Base-by-base conservation (phyloP, 208 protist species). In the Vickermania spadyakhi region DNA sequence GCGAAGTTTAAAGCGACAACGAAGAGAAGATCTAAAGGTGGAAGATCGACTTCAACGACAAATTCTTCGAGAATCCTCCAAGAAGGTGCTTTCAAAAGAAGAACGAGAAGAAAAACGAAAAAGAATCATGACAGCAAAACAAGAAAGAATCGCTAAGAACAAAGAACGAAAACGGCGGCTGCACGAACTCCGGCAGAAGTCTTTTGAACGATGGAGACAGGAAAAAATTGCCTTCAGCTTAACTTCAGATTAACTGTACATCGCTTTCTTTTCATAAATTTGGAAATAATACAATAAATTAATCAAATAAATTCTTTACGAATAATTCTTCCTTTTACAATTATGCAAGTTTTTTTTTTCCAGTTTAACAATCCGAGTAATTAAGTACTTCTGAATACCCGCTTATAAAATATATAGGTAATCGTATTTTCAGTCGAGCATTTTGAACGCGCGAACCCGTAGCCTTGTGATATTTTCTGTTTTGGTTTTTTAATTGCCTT, bases 71-170 rank as follows among this genome's bases (percentile, higher is more conserved):
- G 62, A 70, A 53, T 58, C 59, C 18, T 52, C 28, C 57, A 72
- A 21, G 31, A 75, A 66, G 45, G 41, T 62, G 0, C 82, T 94
- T 18, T 89, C 84, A 14, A 89, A 91, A 60, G 88, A 91, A 66
- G 88, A 94, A 61, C 74, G 74, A 7, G 79, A 91, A 56, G 82
- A 89, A 67, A 86, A 84, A 64, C 79, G 88, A 23, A 83, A 84
- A 66, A 69, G 61, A 55, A 82, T 91, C 23, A 67, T 89, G 64
- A 60, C 81, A 45, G 88, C 88, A 21, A 94, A 94, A 68, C 84
- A 94, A 62, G 77, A 89, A 52, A 84, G 88, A 57, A 91, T 94
- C 63, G 81, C 80, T 30, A 87, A 88, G 69, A 94, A 94, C 64
- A 75, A 79, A 27, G 82, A 89, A 56, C 73, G 88, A 49, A 89